Base-by-base conservation (phyloP, 805 yeast genomes). In the Candida tallmaniae region DNA sequence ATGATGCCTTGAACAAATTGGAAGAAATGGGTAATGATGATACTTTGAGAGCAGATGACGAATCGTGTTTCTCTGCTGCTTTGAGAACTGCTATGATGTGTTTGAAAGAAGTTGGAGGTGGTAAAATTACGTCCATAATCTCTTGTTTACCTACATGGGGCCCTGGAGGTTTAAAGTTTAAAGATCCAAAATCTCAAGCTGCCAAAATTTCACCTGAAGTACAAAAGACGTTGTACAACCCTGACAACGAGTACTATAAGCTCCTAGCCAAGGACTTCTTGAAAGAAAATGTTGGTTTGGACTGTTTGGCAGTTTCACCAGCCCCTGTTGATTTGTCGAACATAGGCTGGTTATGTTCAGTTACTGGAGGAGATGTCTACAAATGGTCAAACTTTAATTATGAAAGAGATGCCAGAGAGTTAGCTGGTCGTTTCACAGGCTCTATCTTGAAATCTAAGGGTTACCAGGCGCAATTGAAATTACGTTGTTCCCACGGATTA, bases 401-500 rank as follows among this genome's bases (percentile, higher is more conserved):
- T 14, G 79, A 76, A 34, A 66, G 83, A 33, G 96, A 93, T 56
- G 88, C 85, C 16, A 56, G 75, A 14, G 67, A 74, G 9, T 66
- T 86, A 34, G 72, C 77, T 7, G 73, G 78, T 28, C 83, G 83
- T 17, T 65, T 83, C 42, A 63, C 68, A n/a, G 60, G 65, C 23
- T 64, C 78, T 5, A 68, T 83, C 11, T 50, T 60, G 2, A 68
- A 69, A 17, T 61, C 74, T 2, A 57, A 59, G 4, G 97, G 94
- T 4, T 83, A 83, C 48, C 93, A 85, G 54, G 89, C 84, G 4
- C 82, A 82, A 45, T 59, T 90, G 44, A 88, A 88, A 51, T 74
- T 88, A 17, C 82, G 98, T 44, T 82, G 89, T 47, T 87, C 97
- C 1, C 78, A 74, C 44, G 97, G 97, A 0, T 63, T 93, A 34